Evolutionary conservation across 73 alveolate species (phyloP).

Genomic region (Paramecium primaurelia): DNA sequence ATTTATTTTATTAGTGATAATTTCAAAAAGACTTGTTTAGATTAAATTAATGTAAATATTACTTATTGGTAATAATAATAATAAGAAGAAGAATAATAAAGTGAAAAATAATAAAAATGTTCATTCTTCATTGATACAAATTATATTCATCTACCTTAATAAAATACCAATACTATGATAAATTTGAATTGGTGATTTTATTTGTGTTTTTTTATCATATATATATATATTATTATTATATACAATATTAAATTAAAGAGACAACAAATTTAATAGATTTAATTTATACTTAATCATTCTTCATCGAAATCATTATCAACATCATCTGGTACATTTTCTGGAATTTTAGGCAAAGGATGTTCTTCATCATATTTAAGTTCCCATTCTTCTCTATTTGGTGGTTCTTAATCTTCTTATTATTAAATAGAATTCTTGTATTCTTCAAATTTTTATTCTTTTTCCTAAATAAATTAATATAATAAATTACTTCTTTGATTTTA

Average conservation of each 20-base stretch:
- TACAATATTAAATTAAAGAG: neutral
- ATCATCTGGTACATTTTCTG: constrained; percentile 33
- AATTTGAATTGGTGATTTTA: neutral
- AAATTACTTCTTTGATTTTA: neutral
- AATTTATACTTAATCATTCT: constrained; percentile 15
- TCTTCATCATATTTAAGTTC: constrained; percentile 24
- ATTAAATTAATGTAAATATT: neutral
- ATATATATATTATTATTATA: neutral
- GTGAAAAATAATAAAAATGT: neutral
- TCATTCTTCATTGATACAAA: neutral
- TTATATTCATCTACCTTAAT: neutral
- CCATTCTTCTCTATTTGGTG: constrained; percentile 42
- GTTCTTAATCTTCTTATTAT: neutral
- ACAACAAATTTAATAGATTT: neutral
- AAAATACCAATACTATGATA: neutral
- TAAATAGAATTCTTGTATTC: neutral
- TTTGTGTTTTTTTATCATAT: neutral
- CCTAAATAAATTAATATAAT: neutral
- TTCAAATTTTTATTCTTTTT: constrained; percentile 36
- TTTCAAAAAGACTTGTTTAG: neutral
- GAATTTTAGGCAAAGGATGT: neutral
- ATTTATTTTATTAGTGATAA: neutral
- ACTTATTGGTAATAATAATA: neutral
- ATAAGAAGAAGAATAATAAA: neutral
- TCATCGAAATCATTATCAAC: constrained; percentile 48